A percentile compares a stretch with the other conserved stretches of the same genome.
Evolutionary conservation across 148 eudicot species (phyloP).

Genomic region (Rhododendron henanense): DNA sequence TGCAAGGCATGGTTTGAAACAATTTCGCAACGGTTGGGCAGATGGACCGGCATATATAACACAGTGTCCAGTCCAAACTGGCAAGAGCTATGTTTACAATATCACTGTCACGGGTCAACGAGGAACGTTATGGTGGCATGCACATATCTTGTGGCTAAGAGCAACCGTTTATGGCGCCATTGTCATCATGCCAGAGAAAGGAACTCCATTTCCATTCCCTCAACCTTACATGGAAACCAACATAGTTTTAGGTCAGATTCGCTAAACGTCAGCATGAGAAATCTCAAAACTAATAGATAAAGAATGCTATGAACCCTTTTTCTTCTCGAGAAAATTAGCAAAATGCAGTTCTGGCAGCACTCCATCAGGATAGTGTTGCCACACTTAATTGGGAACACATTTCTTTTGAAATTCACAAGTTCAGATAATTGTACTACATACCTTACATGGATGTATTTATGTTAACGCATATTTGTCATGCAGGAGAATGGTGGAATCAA

Average conservation of each 20-base stretch:
- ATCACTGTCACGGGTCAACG: conserved; percentile 42
- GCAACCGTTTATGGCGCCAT: conserved; percentile 60
- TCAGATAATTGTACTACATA: neutral
- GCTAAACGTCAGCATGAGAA: neutral
- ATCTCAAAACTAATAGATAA: neutral
- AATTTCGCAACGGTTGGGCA: conserved; percentile 54
- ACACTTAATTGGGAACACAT: neutral
- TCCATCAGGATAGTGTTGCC: neutral
- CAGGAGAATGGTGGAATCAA: conserved; percentile 66
- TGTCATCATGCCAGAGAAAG: conserved; percentile 41
- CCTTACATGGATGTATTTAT: neutral
- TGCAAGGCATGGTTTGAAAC: conserved; percentile 50
- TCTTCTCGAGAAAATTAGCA: neutral
- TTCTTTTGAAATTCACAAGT: neutral
- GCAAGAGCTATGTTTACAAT: conserved; percentile 38
- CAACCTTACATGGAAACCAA: conserved; percentile 40
- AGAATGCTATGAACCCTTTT: neutral
- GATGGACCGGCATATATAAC: conserved; percentile 60
- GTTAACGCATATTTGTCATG: neutral
- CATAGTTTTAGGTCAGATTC: conserved; percentile 36
- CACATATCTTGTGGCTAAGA: conserved; percentile 52
- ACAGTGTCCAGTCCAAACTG: conserved; percentile 50
- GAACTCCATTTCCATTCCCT: conserved; percentile 51
- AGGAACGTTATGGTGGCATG: conserved; percentile 65
- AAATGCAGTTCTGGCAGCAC: neutral